Conservation (phyloP, 106 monocot genomes). For the Xerophyta viscosa region DNA sequence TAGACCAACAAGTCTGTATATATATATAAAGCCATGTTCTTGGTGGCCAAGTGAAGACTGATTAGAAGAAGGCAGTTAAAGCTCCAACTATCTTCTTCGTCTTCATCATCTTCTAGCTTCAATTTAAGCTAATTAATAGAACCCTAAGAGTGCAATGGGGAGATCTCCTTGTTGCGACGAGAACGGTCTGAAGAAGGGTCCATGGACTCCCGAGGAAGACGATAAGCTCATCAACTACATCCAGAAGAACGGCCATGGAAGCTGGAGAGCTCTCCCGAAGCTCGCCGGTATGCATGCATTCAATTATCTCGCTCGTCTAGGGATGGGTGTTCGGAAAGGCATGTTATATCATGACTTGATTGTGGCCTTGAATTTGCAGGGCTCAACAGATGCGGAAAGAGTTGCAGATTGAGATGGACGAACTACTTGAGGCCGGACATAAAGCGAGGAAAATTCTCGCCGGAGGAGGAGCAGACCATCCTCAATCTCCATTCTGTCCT, state of each 20-base stretch:
- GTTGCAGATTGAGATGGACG: conserved; percentile 66
- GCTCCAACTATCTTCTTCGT: too few relatives aligned
- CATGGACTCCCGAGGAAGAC: conserved; percentile 91
- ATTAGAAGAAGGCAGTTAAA: too few relatives aligned
- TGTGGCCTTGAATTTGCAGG: conserved; percentile 14
- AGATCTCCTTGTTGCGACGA: conserved; percentile 84
- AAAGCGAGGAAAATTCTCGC: conserved; percentile 61
- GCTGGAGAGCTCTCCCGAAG: conserved; percentile 92
- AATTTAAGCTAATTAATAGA: too few relatives aligned
- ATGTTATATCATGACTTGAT: not conserved
- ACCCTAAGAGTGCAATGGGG: conserved; percentile 35
- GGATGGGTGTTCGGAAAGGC: too few relatives aligned
- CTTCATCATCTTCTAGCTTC: too few relatives aligned
- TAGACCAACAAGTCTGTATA: too few relatives aligned
- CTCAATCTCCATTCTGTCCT: conserved; percentile 51
- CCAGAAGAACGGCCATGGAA: conserved; percentile 75
- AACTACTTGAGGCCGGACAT: conserved; percentile 65
- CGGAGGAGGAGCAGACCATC: conserved; percentile 51
- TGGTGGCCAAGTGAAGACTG: too few relatives aligned
- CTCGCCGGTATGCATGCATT: conserved; percentile 40
- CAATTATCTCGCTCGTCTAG: too few relatives aligned
- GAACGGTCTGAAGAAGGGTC: conserved; percentile 85
- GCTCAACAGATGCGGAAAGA: conserved; percentile 61
- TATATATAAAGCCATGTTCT: too few relatives aligned
- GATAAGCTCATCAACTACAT: conserved; percentile 68